Conservation (phyloP, 192 early-diverging fungal species). For the Coemansia sp. region DNA sequence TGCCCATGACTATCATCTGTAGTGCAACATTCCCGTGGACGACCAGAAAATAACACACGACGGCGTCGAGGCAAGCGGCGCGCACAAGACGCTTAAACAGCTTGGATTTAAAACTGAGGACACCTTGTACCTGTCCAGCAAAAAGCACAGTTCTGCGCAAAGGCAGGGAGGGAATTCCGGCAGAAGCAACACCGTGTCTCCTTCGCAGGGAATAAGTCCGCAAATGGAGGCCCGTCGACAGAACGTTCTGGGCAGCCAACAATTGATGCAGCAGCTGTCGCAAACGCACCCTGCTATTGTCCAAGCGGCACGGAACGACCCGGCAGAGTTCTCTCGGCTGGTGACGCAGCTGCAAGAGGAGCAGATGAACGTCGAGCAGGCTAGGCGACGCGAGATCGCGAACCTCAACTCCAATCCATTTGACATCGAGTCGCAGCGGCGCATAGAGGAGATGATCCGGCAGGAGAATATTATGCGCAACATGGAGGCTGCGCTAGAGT, state of each 20-base stretch:
- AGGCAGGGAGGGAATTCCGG: not conserved
- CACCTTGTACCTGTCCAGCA: slow-evolving; percentile 64
- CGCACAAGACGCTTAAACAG: slow-evolving; percentile 63
- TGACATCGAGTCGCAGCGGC: slow-evolving; percentile 84
- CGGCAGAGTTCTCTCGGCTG: slow-evolving; percentile 20
- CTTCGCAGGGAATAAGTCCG: slow-evolving; percentile 7
- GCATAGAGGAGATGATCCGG: slow-evolving; percentile 89
- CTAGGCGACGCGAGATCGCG: slow-evolving; percentile 44
- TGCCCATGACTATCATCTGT: too few species aligned
- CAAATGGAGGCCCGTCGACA: slow-evolving; percentile 37
- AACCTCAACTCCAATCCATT: slow-evolving; percentile 79
- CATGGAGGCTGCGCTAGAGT: slow-evolving; percentile 85
- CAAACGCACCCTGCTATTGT: slow-evolving; percentile 32
- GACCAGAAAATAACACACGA: slow-evolving; percentile 71
- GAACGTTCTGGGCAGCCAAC: slow-evolving; percentile 33
- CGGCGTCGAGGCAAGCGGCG: slow-evolving; percentile 61
- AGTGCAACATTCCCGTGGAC: slow-evolving; percentile 65
- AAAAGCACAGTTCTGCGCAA: not conserved
- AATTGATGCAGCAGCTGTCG: slow-evolving; percentile 28
- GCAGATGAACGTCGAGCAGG: slow-evolving; percentile 7
- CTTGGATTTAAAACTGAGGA: slow-evolving; percentile 72
- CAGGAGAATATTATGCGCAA: slow-evolving; percentile 82
- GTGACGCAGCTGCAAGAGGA: slow-evolving; percentile 18
- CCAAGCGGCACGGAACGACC: slow-evolving; percentile 28
- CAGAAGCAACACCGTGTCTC: not conserved